These are phyloP conservation scores for Zopfia rhizophila DNA, from an alignment of 2,329 filamentous ascomycete genomes.

Conservation along the genomic window DNA sequence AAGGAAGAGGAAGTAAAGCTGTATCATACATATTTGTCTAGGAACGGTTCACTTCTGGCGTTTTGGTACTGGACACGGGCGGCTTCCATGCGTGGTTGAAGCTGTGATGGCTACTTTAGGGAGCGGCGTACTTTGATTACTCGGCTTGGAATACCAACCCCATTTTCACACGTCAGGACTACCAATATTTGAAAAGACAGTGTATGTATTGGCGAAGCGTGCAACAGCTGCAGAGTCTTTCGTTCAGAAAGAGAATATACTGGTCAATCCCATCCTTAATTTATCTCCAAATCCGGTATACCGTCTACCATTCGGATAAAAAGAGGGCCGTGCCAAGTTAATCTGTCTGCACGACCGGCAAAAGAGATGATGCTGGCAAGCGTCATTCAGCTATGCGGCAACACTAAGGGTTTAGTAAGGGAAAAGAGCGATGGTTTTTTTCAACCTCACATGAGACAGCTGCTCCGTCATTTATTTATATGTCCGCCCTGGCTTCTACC, in stretches of 20 bases:
- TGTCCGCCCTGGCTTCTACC: conserved; percentile 17
- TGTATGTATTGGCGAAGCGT: too few species aligned
- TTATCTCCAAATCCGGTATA: too few species aligned
- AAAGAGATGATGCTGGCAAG: conserved; percentile 35
- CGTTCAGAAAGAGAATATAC: too few species aligned
- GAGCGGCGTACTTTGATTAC: too few species aligned
- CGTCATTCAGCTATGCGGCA: conserved; percentile 25
- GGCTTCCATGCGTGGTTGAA: conserved; percentile 30
- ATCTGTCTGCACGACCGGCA: conserved; percentile 46
- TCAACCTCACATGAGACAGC: conserved; percentile 28
- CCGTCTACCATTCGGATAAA: too few species aligned
- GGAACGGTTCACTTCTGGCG: conserved; percentile 26
- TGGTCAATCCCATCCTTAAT: too few species aligned
- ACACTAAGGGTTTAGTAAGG: conserved; percentile 25
- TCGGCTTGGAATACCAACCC: too few species aligned
- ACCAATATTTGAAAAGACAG: too few species aligned
- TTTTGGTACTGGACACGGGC: conserved; percentile 31
- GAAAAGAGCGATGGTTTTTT: conserved; percentile 20
- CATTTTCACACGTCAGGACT: too few species aligned
- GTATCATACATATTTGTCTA: conserved; percentile 30
- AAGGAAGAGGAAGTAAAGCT: conserved; percentile 26
- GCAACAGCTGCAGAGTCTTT: too few species aligned
- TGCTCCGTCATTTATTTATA: conserved; percentile 16
- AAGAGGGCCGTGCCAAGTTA: too few species aligned
- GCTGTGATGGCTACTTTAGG: too few species aligned